A percentile compares a stretch with the other conserved stretches of the same genome.
Conservation (phyloP, 2,329 filamentous ascomycete genomes). For the Thermomyces lanuginosus region DNA sequence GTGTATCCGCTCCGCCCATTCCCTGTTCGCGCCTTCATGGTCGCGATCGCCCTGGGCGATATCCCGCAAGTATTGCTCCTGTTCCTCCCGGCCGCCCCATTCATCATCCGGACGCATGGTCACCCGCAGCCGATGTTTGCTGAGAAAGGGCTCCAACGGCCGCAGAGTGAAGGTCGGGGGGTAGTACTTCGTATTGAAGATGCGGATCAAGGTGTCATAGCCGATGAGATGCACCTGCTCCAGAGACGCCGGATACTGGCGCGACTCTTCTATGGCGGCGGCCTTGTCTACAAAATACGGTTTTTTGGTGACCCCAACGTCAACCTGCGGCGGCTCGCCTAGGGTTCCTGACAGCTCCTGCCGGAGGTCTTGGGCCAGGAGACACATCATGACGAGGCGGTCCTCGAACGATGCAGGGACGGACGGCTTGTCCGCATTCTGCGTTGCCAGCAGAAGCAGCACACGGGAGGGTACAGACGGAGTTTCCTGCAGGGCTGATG, state of each 20-base stretch:
- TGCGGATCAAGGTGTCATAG: conserved; percentile 33
- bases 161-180: conserved; percentile 27
- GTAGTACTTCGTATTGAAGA: conserved; percentile 35
- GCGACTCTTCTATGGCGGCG: conserved; percentile 23
- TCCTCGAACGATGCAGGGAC: conserved; percentile 34
- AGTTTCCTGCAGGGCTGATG: conserved; percentile 33
- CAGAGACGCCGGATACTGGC: conserved; percentile 18
- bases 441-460: conserved; percentile 44
- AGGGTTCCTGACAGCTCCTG: conserved; percentile 11
- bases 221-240: conserved; percentile 34
- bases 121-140: conserved; percentile 28
- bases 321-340: conserved; percentile 18
- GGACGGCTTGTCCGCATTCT: conserved; percentile 48
- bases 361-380: conserved; percentile 30
- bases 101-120: conserved; percentile 27
- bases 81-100: conserved; percentile 24
- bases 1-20: conserved; percentile 29
- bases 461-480: conserved; percentile 24
- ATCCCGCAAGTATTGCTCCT: conserved; percentile 21
- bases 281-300: conserved; percentile 35
- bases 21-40: conserved; percentile 20
- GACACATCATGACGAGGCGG: conserved; percentile 33
- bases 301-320: conserved; percentile 33
- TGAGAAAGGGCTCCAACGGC: conserved; percentile 27
- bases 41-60: conserved; percentile 24